Base-by-base conservation (phyloP, 495 filamentous ascomycete species). In the Aspergillus nidulans region DNA sequence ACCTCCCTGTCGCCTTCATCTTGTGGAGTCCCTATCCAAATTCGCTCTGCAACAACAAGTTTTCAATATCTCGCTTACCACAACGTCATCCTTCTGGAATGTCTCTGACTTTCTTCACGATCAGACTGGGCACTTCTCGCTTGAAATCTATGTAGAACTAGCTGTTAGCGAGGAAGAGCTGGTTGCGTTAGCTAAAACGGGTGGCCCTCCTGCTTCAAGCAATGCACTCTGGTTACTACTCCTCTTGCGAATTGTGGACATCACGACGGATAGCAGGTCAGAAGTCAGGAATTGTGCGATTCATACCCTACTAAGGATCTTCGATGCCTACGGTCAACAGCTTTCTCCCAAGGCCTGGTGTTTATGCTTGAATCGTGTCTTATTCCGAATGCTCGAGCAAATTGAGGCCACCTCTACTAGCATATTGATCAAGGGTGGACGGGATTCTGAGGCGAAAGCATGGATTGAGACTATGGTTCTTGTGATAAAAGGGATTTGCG, bases 1-100 rank as follows among this genome's bases (percentile, higher is more conserved):
- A 1, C 81, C 85, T 44, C 75, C 81, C 24, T 94, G 88, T 68
- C 83, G 96, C 34, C 75, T 91, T 51, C 87, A 86, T 55, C 81
- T 97, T 16, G 85, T 97, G 57, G 87, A 97, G 72, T 89, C 91
- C 41, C 82, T 98, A 19, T 88, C 89, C 59, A 84, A 85, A 54
- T 98, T 97, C 71, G 88, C 86, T 49, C 82, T 83, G 2, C 92
- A 97, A 65, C 78, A 84, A 34, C 88, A 95, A 59, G 94, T 97
- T 68, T 81, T 98, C 50, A 98, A 98, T 60, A 95, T 97, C 52
- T 95, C 92, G 0, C 75, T 98, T 15, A 97, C 95, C 15, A 92
- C 90, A 1, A 87, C 94, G 10, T 95, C 92, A 0, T 95, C 95
- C 63, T 96, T 95, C 71, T 96, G 91, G 87, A 91, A 90, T 57